Evolutionary conservation across 2,329 filamentous ascomycete species (phyloP), one percentile per base, ranked within the genome.

Genomic region (Neonectria coccinea): DNA sequence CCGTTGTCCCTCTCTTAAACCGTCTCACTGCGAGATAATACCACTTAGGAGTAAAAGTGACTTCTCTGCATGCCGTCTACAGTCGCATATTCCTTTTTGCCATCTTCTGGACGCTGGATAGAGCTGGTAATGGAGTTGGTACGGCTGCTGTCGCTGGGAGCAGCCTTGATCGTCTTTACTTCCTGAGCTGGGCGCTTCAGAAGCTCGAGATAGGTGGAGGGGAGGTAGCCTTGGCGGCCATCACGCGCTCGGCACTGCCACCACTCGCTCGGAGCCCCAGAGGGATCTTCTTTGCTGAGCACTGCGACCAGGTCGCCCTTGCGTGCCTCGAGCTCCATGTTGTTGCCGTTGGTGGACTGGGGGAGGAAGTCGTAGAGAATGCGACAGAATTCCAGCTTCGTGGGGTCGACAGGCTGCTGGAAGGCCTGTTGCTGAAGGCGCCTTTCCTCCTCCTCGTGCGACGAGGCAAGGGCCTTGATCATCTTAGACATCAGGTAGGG

Each of bases 401-500:
- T 89, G 0, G 94, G 94, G 76, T 98, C 96, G 62, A 97, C 82
- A 3, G 88, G 83, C 59, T 86, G 78, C 36, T 87, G 81, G 4
- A 86, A 82, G 25, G 85, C 81, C 65, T 87, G 82, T 66, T 85
- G 76, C 65, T 84, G 80, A 53, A 84, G 83, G 64, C 84, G 82
- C 58, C 82, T 84, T 78, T 93, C 89, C 74, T 97, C 92, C 75
- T 95, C 92, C 80, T 97, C 93, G 75, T 96, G 92, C 5, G 90
- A 91, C 39, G 91, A 88, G 16, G 94, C 93, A 42, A 99, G 85
- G 1, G 92, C 86, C 75, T 89, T 90, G 78, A 99, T 98, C 71
- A 97, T 88, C 82, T 97, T 99, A 80, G 92, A 91, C 94, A 99
- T 97, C 53, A 99, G 85, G 78, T 97, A 99, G 6, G 96, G 96